Evolutionary conservation across 768 basidiomycete species (phyloP).

Genomic region (Lentinula boryana): DNA sequence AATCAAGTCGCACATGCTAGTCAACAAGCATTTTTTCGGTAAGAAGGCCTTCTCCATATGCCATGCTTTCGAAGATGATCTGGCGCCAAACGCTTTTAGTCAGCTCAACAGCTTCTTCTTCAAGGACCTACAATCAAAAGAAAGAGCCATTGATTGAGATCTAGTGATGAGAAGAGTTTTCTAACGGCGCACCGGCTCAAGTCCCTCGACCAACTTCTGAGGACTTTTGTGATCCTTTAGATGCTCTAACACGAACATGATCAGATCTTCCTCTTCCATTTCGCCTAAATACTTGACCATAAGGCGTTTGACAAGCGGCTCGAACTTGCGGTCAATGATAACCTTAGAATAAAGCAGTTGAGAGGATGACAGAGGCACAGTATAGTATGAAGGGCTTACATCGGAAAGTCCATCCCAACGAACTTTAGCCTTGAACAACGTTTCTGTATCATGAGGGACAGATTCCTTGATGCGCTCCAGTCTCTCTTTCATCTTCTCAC

Average conservation of each 20-base stretch:
- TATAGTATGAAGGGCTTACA: slow-evolving; percentile 40
- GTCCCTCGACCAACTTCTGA: slow-evolving; percentile 78
- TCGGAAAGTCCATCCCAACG: slow-evolving; percentile 90
- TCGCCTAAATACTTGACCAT: slow-evolving; percentile 90
- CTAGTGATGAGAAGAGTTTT: not conserved
- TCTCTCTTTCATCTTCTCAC: slow-evolving; percentile 73
- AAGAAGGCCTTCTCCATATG: slow-evolving; percentile 83
- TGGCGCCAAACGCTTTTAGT: slow-evolving; percentile 83
- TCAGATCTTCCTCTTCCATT: slow-evolving; percentile 88
- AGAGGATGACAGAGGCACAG: slow-evolving; percentile 5
- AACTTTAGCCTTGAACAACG: slow-evolving; percentile 77
- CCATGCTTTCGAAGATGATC: slow-evolving; percentile 93
- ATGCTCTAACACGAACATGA: slow-evolving; percentile 92
- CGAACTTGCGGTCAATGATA: slow-evolving; percentile 80
- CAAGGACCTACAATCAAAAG: slow-evolving; percentile 59
- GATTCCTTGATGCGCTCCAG: slow-evolving; percentile 70
- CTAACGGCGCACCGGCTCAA: slow-evolving; percentile 74
- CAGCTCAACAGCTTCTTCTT: slow-evolving; percentile 84
- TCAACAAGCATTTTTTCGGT: slow-evolving; percentile 84
- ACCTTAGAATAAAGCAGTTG: slow-evolving; percentile 34
- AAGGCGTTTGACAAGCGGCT: slow-evolving; percentile 74
- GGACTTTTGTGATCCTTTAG: slow-evolving; percentile 87
- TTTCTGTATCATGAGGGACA: slow-evolving; percentile 74
- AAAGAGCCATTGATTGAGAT: slow-evolving; percentile 3
- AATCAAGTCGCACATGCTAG: slow-evolving; percentile 18